phyloP scores from a whole-genome alignment of 805 yeast species.

The Teunomyces lycoperdinae region DNA sequence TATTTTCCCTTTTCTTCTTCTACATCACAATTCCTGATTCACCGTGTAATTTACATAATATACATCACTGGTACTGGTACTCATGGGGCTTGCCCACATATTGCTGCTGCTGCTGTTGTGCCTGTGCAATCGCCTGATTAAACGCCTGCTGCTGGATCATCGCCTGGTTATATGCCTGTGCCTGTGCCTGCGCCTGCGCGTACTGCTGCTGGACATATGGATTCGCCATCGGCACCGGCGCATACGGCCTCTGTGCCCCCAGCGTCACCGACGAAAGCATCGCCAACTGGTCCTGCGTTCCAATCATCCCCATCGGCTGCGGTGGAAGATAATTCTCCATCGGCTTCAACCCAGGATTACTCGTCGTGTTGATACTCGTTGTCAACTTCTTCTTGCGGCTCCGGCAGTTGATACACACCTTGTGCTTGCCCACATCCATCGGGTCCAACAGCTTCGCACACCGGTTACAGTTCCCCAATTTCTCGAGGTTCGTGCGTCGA shows the following conservation, averaged over 20 bases:
- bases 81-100: conserved; percentile 17
- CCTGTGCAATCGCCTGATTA: conserved; percentile 19
- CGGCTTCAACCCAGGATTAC: conserved; percentile 5
- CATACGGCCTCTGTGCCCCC: conserved; percentile 4
- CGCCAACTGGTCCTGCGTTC: conserved; percentile 7
- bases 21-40: background rate
- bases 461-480: conserved; percentile 59
- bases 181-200: conserved; percentile 8
- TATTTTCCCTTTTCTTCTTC: background rate
- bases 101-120: conserved; percentile 15
- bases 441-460: conserved; percentile 52
- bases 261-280: conserved; percentile 4
- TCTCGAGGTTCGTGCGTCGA: conserved; percentile 54
- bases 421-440: conserved; percentile 48
- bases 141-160: conserved; percentile 20
- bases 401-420: conserved; percentile 56
- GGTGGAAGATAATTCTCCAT: conserved; percentile 2
- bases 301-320: conserved; percentile 8
- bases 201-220: conserved; percentile 6
- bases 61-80: conserved; percentile 4
- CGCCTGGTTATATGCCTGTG: conserved; percentile 16
- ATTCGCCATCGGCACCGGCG: conserved; percentile 7
- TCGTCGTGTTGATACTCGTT: conserved; percentile 10
- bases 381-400: conserved; percentile 46
- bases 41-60: background rate